These are phyloP conservation scores for Caryopteris hybrid DNA, from an alignment of 305 asterid genomes.

Conservation along the genomic window DNA sequence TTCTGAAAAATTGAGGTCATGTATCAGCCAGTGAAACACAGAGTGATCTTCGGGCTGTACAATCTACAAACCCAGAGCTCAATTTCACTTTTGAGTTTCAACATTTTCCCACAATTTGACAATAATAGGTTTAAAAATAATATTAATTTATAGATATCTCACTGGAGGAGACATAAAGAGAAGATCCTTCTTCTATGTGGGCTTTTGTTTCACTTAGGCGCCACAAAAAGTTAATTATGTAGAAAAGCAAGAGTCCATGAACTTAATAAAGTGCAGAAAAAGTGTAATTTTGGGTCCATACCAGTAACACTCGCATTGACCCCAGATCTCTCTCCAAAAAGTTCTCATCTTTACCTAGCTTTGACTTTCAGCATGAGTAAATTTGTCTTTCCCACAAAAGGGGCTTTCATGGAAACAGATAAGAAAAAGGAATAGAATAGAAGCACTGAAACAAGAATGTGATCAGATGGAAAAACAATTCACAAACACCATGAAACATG, in stretches of 20 bases:
- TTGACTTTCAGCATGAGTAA: constrained; percentile 44
- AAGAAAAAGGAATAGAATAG: constrained; percentile 35
- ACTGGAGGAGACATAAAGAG: constrained; percentile 23
- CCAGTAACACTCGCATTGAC: constrained; percentile 27
- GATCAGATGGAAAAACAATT: constrained; percentile 25
- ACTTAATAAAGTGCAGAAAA: constrained; percentile 21
- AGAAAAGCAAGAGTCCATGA: constrained; percentile 17
- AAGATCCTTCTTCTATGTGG: constrained; percentile 26
- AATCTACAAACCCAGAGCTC: no score
- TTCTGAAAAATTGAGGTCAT: no score
- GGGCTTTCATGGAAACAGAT: constrained; percentile 29
- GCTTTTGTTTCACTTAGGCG: constrained; percentile 27
- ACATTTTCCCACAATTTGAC: no score
- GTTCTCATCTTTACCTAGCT: constrained; percentile 20
- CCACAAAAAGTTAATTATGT: constrained; percentile 37
- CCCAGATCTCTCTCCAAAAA: constrained; percentile 14
- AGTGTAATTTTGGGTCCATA: constrained; percentile 18
- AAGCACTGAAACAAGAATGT: constrained; percentile 46
- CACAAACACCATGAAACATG: not conserved
- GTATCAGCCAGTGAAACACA: no score
- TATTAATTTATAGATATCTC: no score
- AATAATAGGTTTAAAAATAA: no score
- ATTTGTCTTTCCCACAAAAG: constrained; percentile 29
- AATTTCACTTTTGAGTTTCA: no score
- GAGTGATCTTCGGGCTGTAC: no score